A percentile compares a stretch with the other conserved stretches of the same genome.
Conservation (phyloP, 2,329 filamentous ascomycete genomes). For the Pseudogymnoascus sp. region DNA sequence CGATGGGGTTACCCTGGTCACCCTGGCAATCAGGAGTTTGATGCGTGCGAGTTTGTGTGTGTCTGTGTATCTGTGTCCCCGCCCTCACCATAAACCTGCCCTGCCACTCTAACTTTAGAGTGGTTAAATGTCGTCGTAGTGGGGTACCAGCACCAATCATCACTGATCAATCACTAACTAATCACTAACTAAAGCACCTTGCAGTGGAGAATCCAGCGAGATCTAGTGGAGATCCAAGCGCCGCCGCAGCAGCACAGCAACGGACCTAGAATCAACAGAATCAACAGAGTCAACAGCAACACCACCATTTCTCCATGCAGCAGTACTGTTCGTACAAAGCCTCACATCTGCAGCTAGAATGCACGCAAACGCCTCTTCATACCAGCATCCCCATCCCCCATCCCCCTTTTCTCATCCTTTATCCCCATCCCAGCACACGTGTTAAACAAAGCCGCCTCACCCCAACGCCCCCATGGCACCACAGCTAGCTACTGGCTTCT, state of each 20-base stretch:
- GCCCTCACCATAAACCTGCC: not conserved
- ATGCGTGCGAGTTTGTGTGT: not conserved
- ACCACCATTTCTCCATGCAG: not conserved
- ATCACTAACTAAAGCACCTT: not conserved
- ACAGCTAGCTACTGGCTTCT: no score
- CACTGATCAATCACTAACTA: not conserved
- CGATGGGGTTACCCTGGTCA: not conserved
- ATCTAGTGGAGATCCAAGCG: not conserved
- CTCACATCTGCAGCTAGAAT: not conserved
- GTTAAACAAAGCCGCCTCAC: not conserved
- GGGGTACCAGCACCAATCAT: not conserved
- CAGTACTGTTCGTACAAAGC: not conserved
- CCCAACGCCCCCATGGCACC: not conserved
- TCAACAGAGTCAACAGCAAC: not conserved
- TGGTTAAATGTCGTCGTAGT: not conserved
- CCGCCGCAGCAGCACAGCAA: not conserved
- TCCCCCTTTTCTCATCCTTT: not conserved
- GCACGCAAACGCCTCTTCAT: not conserved
- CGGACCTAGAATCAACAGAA: not conserved
- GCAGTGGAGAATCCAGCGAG: not conserved
- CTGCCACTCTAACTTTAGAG: not conserved
- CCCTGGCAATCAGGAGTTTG: not conserved
- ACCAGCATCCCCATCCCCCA: not conserved
- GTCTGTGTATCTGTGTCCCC: not conserved
- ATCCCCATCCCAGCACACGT: not conserved